Conservation (phyloP, 495 filamentous ascomycete species). For the Annulohypoxylon bovei region DNA sequence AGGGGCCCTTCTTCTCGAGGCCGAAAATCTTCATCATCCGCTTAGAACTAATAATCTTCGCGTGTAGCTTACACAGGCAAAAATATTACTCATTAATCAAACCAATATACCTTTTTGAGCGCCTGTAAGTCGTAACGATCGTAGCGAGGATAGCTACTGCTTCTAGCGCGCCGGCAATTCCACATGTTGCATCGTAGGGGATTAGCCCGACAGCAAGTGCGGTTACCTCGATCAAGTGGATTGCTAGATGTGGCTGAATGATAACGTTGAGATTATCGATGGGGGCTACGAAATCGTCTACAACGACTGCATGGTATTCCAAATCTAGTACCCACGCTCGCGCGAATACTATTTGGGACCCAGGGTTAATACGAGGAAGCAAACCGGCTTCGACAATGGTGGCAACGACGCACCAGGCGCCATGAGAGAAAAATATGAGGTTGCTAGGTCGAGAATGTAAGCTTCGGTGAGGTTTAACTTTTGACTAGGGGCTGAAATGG, state of each 20-base stretch:
- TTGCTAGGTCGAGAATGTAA: slow-evolving; percentile 23
- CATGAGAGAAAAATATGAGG: slow-evolving; percentile 20
- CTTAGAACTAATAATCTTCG: slow-evolving; percentile 27
- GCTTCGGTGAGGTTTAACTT: slow-evolving; percentile 7
- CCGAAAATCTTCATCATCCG: slow-evolving; percentile 29
- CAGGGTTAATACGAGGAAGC: slow-evolving; percentile 41
- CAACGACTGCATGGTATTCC: slow-evolving; percentile 29
- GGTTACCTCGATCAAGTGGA: slow-evolving; percentile 15
- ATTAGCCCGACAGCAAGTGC: slow-evolving; percentile 23
- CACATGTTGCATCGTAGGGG: slow-evolving; percentile 33
- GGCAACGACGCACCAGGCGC: slow-evolving; percentile 1
- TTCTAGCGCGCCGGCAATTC: slow-evolving; percentile 21
- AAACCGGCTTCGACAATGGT: slow-evolving; percentile 36
- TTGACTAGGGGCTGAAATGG: neutral
- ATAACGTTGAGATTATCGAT: slow-evolving; percentile 45
- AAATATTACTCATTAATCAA: slow-evolving; percentile 40
- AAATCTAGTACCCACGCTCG: slow-evolving; percentile 37
- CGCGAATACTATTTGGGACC: slow-evolving; percentile 34
- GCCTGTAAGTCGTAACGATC: slow-evolving; percentile 16
- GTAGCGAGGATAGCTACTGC: slow-evolving; percentile 18
- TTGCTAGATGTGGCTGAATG: slow-evolving; percentile 30
- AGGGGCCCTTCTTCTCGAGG: slow-evolving; percentile 32
- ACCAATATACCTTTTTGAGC: slow-evolving; percentile 21
- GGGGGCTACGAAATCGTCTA: slow-evolving; percentile 40
- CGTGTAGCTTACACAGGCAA: slow-evolving; percentile 39